Evolutionary conservation across 1,284 basidiomycete genomes (phyloP).

Genomic region (Sphaerobolus stellatus): DNA sequence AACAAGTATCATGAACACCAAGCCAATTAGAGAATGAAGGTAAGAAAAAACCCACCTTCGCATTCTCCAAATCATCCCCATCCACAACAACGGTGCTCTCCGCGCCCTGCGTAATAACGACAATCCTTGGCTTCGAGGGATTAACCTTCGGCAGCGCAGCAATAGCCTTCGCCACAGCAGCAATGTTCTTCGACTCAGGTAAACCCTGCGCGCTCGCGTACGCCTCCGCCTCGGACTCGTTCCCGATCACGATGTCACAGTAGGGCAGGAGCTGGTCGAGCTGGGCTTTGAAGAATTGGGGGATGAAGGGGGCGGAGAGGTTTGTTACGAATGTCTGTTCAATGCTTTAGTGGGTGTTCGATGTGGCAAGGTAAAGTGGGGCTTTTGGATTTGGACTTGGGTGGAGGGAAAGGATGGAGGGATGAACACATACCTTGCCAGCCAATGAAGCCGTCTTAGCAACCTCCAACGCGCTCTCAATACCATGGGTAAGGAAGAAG

Average conservation of each 20-base stretch:
- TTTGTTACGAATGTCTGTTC: conserved; percentile 92
- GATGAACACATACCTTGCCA: conserved; percentile 61
- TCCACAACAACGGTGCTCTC: conserved; percentile 80
- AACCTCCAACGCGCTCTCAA: conserved; percentile 72
- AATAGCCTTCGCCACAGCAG: conserved; percentile 70
- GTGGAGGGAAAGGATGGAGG: conserved; percentile 8
- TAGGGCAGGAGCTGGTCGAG: conserved; percentile 79
- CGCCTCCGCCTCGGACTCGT: conserved; percentile 91
- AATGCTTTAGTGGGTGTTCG: no score
- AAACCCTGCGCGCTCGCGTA: conserved; percentile 62
- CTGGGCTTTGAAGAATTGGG: conserved; percentile 89
- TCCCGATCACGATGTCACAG: conserved; percentile 88
- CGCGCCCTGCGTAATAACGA: conserved; percentile 92
- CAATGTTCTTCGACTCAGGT: conserved; percentile 60
- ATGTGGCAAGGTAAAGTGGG: no score
- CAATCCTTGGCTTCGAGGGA: conserved; percentile 71
- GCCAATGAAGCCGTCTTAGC: conserved; percentile 78
- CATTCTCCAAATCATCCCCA: conserved; percentile 51
- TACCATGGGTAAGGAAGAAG: conserved; percentile 96
- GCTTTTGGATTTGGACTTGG: conserved; percentile 11
- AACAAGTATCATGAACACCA: conserved; percentile 38
- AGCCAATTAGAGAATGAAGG: conserved; percentile 30
- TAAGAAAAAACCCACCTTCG: conserved; percentile 33
- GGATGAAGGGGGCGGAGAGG: conserved; percentile 96
- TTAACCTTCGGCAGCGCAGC: conserved; percentile 72